Evolutionary conservation across 257 asterid genomes (phyloP).

Genomic region (Buddleja alternifolia): DNA sequence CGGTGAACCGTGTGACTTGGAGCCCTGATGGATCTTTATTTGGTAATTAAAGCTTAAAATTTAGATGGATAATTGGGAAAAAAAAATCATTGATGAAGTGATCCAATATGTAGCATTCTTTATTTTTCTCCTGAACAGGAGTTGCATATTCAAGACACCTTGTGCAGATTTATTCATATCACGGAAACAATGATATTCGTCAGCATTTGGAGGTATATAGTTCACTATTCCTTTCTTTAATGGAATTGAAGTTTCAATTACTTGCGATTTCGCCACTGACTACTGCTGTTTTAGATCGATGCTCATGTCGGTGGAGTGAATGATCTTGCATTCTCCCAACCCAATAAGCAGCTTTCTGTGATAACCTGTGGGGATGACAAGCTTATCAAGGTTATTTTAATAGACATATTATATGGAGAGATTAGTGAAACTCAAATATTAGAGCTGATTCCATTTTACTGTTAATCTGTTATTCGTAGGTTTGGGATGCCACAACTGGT

Average conservation of each 20-base stretch:
- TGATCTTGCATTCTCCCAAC: conserved; percentile 46
- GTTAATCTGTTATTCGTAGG: conserved; percentile 36
- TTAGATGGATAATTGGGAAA: not conserved
- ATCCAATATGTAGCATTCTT: conserved; percentile 9
- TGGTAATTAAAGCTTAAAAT: conserved; percentile 41
- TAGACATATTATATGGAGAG: too few species aligned
- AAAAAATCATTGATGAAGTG: conserved; percentile 4
- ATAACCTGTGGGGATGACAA: conserved; percentile 52
- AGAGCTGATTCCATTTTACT: too few species aligned
- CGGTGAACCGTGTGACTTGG: conserved; percentile 76
- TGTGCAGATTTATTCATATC: conserved; percentile 61
- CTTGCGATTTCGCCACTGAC: conserved; percentile 7
- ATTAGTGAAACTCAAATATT: too few species aligned
- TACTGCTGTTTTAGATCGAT: conserved; percentile 35
- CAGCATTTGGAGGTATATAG: conserved; percentile 65
- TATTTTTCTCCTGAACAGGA: conserved; percentile 39
- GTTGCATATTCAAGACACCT: conserved; percentile 75
- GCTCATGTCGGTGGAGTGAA: conserved; percentile 50
- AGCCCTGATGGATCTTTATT: conserved; percentile 68
- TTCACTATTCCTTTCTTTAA: too few species aligned
- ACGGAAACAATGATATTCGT: conserved; percentile 57
- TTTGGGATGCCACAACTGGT: conserved; percentile 57
- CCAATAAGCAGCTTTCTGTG: conserved; percentile 43
- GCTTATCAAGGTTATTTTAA: conserved; percentile 39
- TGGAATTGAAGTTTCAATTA: not conserved